Evolutionary conservation across 164 flowering plant species (phyloP), one percentile per base, ranked within the genome.

Genomic region (Liriodendron chinense): DNA sequence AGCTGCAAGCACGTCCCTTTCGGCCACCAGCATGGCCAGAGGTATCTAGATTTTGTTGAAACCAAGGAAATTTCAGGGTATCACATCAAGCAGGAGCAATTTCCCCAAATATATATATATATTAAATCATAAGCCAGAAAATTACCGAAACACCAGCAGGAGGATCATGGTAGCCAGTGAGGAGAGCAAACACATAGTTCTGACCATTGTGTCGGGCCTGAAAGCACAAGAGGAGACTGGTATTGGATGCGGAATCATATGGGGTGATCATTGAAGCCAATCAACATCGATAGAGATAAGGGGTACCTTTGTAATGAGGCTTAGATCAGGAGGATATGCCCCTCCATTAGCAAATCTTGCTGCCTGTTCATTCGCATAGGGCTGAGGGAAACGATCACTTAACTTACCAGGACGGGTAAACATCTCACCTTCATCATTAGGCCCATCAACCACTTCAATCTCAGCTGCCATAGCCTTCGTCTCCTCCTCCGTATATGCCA

Each of bases 161-260:
- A 76, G 97, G 94, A 81, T 92, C 92, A 87, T 87, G 97, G 77
- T 91, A 92, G 68, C 97, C 94, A 80, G 97, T 92, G 48, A 92
- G 82, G 75, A 92, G 95, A 20, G 97, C 78, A 87, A 92, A 92
- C 22, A 92, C 94, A 82, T 92, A 92, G 82, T 90, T 91, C 86
- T 92, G 97, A 72, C 95, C 95, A 85, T 91, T 89, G 85, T 93
- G 97, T 68, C 97, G 95, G 78, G 97, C 97, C 95, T 91, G 89
- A 80, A 80, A 85, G 47, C 20, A 74, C 23, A 50, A 48, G 70
- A 7, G 47, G 28, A 16, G n/a, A 57, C 10, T n/a, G 16, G 25
- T 48, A 43, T 62, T 72, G 21, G 62, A 21, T 72, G 43, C 23
- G 12, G 43, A 34, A 28, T 2, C 47, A 28, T 26, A 67, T 67